These are phyloP conservation scores for Cercospora sp. DNA, from an alignment of 2,329 filamentous ascomycete species.

Conservation along the genomic window DNA sequence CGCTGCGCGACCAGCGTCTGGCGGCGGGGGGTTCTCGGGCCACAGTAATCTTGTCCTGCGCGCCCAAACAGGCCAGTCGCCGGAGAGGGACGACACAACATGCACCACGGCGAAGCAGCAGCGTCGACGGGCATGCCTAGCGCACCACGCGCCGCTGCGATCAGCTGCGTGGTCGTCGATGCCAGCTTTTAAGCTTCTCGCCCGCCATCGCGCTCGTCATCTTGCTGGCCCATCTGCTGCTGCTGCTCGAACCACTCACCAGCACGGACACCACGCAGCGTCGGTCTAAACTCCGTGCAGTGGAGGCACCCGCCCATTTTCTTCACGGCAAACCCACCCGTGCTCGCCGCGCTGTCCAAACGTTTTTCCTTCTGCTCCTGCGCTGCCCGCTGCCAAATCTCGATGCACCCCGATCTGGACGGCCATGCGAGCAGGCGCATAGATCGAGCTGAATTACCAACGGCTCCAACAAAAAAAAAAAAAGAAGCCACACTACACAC, in stretches of 20 bases:
- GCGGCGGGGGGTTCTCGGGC: background rate
- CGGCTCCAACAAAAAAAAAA: slow-evolving; percentile 1
- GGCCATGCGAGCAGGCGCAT: background rate
- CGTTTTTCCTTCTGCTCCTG: background rate
- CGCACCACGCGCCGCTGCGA: background rate
- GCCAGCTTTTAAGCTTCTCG: background rate
- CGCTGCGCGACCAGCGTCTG: background rate
- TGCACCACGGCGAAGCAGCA: background rate
- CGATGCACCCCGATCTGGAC: background rate
- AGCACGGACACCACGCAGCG: background rate
- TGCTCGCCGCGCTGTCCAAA: background rate
- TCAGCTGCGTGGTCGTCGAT: background rate
- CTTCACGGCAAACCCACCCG: background rate
- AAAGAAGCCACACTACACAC: background rate
- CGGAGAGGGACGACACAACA: background rate
- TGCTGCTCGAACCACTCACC: background rate
- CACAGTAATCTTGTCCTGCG: background rate
- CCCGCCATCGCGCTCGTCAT: background rate
- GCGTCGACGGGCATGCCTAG: background rate
- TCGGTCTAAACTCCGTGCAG: background rate
- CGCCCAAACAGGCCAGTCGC: background rate
- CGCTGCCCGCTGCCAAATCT: background rate
- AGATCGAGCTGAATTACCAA: slow-evolving; percentile 1
- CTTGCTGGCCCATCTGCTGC: background rate
- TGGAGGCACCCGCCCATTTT: background rate